phyloP scores from a whole-genome alignment of 2,329 filamentous ascomycete genomes.

The Cryphonectria japonica region DNA sequence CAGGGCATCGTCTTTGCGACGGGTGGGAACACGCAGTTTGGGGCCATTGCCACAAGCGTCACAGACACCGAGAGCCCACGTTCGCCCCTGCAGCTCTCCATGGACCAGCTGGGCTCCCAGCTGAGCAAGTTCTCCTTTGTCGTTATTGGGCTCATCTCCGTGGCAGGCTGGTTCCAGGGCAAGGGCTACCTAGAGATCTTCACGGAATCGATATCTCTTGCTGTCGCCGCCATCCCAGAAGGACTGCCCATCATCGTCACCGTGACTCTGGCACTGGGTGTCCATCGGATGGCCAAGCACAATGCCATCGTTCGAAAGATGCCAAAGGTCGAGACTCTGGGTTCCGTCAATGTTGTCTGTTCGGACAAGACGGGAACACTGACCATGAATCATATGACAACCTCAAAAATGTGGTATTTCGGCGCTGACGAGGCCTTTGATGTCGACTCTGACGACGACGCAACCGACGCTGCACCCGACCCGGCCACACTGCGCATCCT shows the following conservation, averaged over 20 bases:
- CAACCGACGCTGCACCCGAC: constrained; percentile 63
- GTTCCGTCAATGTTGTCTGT: constrained; percentile 99
- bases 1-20: constrained; percentile 98
- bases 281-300: constrained; percentile 92
- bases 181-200: constrained; percentile 93
- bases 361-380: constrained; percentile 97
- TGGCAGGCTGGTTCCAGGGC: constrained; percentile 88
- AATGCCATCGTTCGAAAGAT: constrained; percentile 94
- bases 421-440: constrained; percentile 61
- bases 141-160: constrained; percentile 89
- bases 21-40: constrained; percentile 91
- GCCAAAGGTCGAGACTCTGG: constrained; percentile 95
- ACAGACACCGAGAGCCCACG: constrained; percentile 94
- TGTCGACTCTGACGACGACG: constrained; percentile 59
- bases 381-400: constrained; percentile 98
- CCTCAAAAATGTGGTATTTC: constrained; percentile 95
- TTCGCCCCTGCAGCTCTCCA: constrained; percentile 90
- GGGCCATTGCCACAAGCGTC: constrained; percentile 91
- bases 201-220: constrained; percentile 94
- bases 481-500: constrained; percentile 79
- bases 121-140: constrained; percentile 96
- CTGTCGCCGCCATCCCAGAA: constrained; percentile 94
- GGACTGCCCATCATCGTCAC: constrained; percentile 98
- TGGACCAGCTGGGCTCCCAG: constrained; percentile 97
- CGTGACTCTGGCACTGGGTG: constrained; percentile 90